Conservation (phyloP, 257 asterid genomes). For the Nicotiana benthamiana region DNA sequence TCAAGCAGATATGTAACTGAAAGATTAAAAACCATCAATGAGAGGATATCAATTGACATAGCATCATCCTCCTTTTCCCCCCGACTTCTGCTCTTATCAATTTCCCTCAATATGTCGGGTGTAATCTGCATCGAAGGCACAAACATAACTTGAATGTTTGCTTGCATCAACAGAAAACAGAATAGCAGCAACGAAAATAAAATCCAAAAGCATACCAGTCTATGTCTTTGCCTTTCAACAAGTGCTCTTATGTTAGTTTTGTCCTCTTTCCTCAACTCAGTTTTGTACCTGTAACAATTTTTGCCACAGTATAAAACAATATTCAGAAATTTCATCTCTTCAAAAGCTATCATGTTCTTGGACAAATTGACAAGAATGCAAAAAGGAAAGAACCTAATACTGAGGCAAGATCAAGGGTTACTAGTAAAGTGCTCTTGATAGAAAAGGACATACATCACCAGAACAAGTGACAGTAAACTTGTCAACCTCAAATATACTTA, state of each 20-base stretch:
- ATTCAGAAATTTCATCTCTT: neutral
- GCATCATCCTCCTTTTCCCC: constrained; percentile 82
- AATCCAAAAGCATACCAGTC: constrained; percentile 45
- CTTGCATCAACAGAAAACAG: neutral
- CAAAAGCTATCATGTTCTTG: neutral
- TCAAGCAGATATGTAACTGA: neutral
- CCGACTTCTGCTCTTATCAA: constrained; percentile 79
- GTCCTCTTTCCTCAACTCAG: constrained; percentile 79
- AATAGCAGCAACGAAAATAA: neutral
- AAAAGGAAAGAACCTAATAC: neutral
- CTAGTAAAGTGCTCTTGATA: neutral
- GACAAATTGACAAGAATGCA: neutral
- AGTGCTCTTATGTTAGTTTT: constrained; percentile 52
- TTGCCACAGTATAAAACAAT: neutral
- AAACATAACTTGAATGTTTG: neutral
- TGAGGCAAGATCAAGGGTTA: neutral
- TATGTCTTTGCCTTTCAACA: constrained; percentile 70
- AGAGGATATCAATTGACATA: constrained; percentile 82
- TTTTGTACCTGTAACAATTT: constrained; percentile 55
- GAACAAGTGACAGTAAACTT: neutral
- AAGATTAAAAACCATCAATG: constrained; percentile 7
- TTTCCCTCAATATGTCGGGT: constrained; percentile 84
- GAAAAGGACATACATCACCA: neutral
- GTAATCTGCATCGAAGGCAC: constrained; percentile 58
- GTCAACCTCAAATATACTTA: neutral